Conservation (phyloP, 805 yeast species). For the Pichia thaimueangensis region DNA sequence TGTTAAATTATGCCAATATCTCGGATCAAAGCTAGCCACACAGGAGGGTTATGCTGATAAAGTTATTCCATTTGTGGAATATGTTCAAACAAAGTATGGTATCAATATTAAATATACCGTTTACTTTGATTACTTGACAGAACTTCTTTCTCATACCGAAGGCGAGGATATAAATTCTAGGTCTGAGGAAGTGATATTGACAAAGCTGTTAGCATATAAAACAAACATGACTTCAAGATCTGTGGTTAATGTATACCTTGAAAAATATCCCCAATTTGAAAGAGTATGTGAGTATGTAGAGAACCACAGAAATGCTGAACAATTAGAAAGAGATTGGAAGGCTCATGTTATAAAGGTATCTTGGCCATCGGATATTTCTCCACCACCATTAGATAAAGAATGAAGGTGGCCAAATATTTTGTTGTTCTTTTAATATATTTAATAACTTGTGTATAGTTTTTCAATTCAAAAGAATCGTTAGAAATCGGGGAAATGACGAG, state of each 20-base stretch:
- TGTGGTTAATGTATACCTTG: not conserved
- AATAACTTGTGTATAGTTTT: too few species aligned
- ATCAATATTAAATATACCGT: conserved; percentile 1
- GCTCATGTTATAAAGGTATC: not conserved
- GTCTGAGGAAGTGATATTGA: too few species aligned
- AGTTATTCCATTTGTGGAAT: conserved; percentile 8
- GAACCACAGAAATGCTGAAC: not conserved
- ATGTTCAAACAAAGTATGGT: not conserved
- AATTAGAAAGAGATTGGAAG: not conserved
- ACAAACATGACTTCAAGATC: not conserved
- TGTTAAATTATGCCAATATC: not conserved
- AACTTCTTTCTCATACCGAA: too few species aligned
- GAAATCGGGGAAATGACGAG: too few species aligned
- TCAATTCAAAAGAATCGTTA: too few species aligned
- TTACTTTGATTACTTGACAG: too few species aligned
- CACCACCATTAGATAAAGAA: too few species aligned
- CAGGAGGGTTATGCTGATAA: conserved; percentile 3
- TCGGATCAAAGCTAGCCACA: conserved; percentile 1
- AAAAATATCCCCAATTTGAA: not conserved
- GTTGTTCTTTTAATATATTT: too few species aligned
- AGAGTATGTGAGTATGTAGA: not conserved
- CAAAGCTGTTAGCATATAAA: too few species aligned
- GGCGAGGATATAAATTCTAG: too few species aligned
- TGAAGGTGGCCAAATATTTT: too few species aligned
- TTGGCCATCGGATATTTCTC: not conserved